Evolutionary conservation across 2,329 filamentous ascomycete genomes (phyloP), one percentile per base, ranked within the genome.

Genomic region (Juglanconis sp.): DNA sequence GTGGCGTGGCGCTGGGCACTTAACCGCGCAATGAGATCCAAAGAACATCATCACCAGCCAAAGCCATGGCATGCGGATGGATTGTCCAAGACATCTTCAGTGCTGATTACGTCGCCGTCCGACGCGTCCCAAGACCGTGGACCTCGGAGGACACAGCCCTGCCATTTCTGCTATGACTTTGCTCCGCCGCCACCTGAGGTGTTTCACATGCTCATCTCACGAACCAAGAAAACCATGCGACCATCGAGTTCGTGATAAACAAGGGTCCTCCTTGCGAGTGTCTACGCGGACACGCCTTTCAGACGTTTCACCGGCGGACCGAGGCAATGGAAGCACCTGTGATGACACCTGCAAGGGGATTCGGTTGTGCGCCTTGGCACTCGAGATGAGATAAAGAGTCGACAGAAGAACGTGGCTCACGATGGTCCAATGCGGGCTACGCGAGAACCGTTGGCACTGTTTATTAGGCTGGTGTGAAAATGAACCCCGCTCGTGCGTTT

Each of bases 281-380:
- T 15, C 35, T 50, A 9, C 34, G 40, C 38, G 31, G 9, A 6
- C 31, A 7, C 35, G 17, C 15, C 36, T 38, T 48, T 59, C 51
- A 50, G 51, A 51, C 49, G 52, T 60, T 60, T 60, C 57, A 56
- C 36, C 36, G 8, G n/a, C 54, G 51, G 35, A 47, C 52, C 57
- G 57, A 60, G 57, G 57, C 36, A 34, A 50, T 35, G 35, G 17
- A 13, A 34, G 8, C 9, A 46, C 57, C 36, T 60, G 46, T 60
- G 57, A 60, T 56, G 52, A 47, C 38, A 30, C 32, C 44, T 5
- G 34, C 24, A 42, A 40, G 36, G 30, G 17, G 31, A 24, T 35
- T 46, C 56, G 42, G 36, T 48, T 11, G 44, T 47, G 38, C 17
- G 34, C 15, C 32, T 44, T 49, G 31, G 57, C 34, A 49, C 44